phyloP scores from a whole-genome alignment of 306 rosid species.

The Neltuma alba region DNA sequence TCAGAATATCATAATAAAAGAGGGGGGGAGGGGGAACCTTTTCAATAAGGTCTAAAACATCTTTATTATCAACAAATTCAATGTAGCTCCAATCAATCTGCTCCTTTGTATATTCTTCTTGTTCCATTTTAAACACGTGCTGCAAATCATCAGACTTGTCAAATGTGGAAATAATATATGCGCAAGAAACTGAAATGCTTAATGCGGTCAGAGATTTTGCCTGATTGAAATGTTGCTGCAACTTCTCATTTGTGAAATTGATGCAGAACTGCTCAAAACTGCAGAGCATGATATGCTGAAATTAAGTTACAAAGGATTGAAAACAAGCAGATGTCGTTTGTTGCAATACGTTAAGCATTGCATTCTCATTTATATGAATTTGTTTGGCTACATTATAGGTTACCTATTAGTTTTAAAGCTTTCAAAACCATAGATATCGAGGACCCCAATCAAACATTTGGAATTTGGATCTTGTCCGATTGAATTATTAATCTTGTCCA shows the following conservation, averaged over 20 bases:
- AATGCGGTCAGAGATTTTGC: constrained; percentile 48
- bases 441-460: constrained; percentile 90
- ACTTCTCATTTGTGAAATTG: constrained; percentile 96
- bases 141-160: constrained; percentile 51
- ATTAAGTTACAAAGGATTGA: constrained; percentile 56
- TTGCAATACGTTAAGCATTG: constrained; percentile 37
- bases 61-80: constrained; percentile 97
- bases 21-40: constrained; percentile 59
- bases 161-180: constrained; percentile 22
- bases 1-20: constrained; percentile 29
- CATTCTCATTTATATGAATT: constrained; percentile 33
- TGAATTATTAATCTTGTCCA: constrained; percentile 86
- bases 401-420: constrained; percentile 98
- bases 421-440: constrained; percentile 98
- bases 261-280: constrained; percentile 99
- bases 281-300: constrained; percentile 67
- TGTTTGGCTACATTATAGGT: constrained; percentile 36
- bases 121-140: constrained; percentile 99
- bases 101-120: constrained; percentile 98
- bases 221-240: constrained; percentile 99
- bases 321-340: constrained; percentile 37
- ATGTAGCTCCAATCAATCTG: constrained; percentile 98
- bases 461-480: constrained; percentile 96
- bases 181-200: constrained; percentile 30
- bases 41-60: constrained; percentile 97